Base-by-base conservation (phyloP, 192 early-diverging fungal species). In the Mortierella antarctica region DNA sequence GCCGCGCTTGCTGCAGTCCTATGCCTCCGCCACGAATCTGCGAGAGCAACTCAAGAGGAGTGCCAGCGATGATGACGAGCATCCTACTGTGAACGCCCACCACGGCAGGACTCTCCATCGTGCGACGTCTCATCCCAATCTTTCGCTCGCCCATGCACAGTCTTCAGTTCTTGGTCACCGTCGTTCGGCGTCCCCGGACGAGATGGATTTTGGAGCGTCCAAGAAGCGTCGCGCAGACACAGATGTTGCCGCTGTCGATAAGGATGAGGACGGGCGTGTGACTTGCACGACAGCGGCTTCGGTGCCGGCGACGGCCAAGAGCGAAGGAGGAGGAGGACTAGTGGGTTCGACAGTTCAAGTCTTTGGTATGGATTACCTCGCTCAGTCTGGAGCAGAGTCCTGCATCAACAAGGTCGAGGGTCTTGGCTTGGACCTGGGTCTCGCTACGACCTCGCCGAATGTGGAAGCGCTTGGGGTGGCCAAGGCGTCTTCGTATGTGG, bases 401-500 rank as follows among this genome's bases (percentile, higher is more conserved):
- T 31, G 20, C 8, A 23, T 18, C 20, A 56, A 52, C 10, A 53
- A 56, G 21, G 31, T 0, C 40, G 12, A 42, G 54, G 11, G 11
- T 23, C 42, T 45, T 6, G 72, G 58, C 20, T 54, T 65, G 9
- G 62, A 62, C 1, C 39, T 70, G 40, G 67, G 66, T n/a, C 64
- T 62, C 17, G 49, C 62, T 5, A 54, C 56, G 4, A 12, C 42
- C 20, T 8, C 50, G 8, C 2, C 63, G 7, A 49, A 51, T 1
- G 46, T 80, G 5, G 77, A 80, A 13, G 77, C 77, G 14, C 41
- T 80, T 20, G 62, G 50, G 11, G 70, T 80, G 6, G 77, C 77
- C 17, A 53, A 61, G 8, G 70, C 70, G n/a, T 80, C 77, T 5
- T 72, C 70, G 0, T 80, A 72, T 50, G 70, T 57, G 2, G 10